Evolutionary conservation across 441 rosid genomes (phyloP).

Genomic region (Lepidium campestre): DNA sequence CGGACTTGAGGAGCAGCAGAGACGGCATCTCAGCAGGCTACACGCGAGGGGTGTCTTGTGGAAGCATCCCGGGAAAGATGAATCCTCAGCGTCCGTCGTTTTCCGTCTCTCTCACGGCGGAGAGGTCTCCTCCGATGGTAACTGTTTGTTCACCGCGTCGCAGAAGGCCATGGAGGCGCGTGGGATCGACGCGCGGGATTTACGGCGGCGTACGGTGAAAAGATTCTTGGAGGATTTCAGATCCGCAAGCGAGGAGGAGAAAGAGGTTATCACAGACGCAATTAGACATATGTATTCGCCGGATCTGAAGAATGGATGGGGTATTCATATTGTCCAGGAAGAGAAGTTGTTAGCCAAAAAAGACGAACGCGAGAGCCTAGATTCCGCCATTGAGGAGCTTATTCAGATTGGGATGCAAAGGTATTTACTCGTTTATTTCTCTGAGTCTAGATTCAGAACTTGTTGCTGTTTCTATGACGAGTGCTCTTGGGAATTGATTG

Average conservation of each 20-base stretch:
- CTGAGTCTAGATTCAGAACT: slow-evolving; percentile 1
- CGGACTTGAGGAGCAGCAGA: slow-evolving; percentile 86
- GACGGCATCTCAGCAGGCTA: slow-evolving; percentile 63
- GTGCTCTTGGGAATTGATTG: not conserved
- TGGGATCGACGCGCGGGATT: slow-evolving; percentile 73
- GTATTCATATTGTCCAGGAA: slow-evolving; percentile 91
- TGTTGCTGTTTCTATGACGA: not conserved
- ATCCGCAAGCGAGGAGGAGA: slow-evolving; percentile 51
- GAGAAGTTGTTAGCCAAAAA: slow-evolving; percentile 75
- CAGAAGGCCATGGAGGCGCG: slow-evolving; percentile 74
- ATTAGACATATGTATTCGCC: slow-evolving; percentile 87
- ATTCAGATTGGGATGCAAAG: slow-evolving; percentile 82
- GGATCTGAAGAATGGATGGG: slow-evolving; percentile 96
- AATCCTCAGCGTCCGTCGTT: slow-evolving; percentile 47
- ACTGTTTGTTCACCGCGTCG: slow-evolving; percentile 91
- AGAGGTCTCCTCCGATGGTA: slow-evolving; percentile 87
- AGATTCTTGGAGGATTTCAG: slow-evolving; percentile 63
- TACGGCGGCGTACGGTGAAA: slow-evolving; percentile 64
- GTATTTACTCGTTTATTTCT: slow-evolving; percentile 22
- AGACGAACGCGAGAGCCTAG: slow-evolving; percentile 57
- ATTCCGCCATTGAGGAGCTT: slow-evolving; percentile 74
- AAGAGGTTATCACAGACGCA: slow-evolving; percentile 39
- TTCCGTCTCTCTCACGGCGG: slow-evolving; percentile 86
- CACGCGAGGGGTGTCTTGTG: slow-evolving; percentile 78
- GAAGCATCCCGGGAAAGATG: slow-evolving; percentile 57